phyloP scores from a whole-genome alignment of 805 yeast species.

The Suhomyces sp. region DNA sequence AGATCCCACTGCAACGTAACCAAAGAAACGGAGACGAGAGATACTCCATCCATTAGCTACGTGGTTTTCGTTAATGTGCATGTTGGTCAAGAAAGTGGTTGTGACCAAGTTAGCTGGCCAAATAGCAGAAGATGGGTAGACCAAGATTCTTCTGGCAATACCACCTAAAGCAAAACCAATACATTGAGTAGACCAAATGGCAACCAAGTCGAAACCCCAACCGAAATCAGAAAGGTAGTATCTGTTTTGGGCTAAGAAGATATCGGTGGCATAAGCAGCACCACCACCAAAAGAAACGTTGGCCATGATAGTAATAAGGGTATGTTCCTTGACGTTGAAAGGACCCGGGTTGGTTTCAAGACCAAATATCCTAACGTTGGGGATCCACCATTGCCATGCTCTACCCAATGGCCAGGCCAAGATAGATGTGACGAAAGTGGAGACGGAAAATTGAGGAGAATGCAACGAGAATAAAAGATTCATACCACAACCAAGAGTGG shows the following conservation, averaged over 20 bases:
- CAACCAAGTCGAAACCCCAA: constrained; percentile 54
- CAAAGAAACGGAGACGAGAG: constrained; percentile 27
- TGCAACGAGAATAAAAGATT: constrained; percentile 60
- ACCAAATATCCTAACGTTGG: constrained; percentile 36
- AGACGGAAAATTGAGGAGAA: constrained; percentile 51
- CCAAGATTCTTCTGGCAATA: constrained; percentile 53
- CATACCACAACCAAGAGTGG: constrained; percentile 56
- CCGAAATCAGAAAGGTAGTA: constrained; percentile 48
- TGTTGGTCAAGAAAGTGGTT: constrained; percentile 53
- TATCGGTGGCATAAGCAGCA: constrained; percentile 58
- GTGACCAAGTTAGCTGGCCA: constrained; percentile 72
- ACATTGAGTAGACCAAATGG: constrained; percentile 56
- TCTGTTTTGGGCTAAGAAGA: constrained; percentile 49
- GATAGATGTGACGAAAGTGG: constrained; percentile 55
- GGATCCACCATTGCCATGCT: constrained; percentile 40
- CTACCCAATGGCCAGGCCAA: constrained; percentile 61
- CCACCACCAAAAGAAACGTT: constrained; percentile 40
- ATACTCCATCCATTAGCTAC: constrained; percentile 61
- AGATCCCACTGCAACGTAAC: constrained; percentile 12
- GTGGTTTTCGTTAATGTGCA: constrained; percentile 50
- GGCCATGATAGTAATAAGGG: constrained; percentile 52
- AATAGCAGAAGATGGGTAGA: constrained; percentile 60
- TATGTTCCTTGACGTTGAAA: constrained; percentile 64
- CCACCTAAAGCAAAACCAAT: constrained; percentile 72
- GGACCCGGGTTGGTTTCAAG: constrained; percentile 54